Evolutionary conservation across 176 grass and related monocot genomes (phyloP).

Genomic region (Pontederia crassipes): DNA sequence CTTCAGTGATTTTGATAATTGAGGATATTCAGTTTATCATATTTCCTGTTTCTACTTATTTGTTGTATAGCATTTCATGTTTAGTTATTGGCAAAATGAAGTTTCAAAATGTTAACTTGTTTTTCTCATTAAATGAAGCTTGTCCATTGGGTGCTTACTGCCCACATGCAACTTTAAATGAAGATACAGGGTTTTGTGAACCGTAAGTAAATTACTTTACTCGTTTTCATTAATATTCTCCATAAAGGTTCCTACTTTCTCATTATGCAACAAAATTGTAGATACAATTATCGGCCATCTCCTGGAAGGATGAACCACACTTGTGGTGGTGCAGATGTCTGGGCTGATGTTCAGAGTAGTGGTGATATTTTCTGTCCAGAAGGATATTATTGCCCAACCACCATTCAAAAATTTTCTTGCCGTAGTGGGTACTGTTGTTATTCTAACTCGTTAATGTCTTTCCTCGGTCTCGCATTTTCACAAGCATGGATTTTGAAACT

Average conservation of each 20-base stretch:
- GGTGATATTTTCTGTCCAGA: conserved; percentile 58
- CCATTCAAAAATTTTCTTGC: conserved; percentile 45
- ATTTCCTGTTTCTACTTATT: neutral
- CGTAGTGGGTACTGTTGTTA: conserved; percentile 33
- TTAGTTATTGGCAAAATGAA: too few species aligned
- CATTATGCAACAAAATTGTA: conserved; percentile 16
- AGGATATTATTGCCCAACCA: conserved; percentile 61
- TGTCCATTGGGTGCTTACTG: conserved; percentile 82
- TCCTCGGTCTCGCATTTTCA: neutral
- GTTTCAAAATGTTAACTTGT: too few species aligned
- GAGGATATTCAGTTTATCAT: conserved; percentile 1
- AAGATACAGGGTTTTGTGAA: conserved; percentile 48
- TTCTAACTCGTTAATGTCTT: neutral
- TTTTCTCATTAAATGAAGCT: conserved; percentile 27
- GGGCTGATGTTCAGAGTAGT: conserved; percentile 52
- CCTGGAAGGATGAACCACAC: conserved; percentile 18
- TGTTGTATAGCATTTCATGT: neutral
- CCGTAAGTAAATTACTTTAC: conserved; percentile 34
- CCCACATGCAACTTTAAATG: conserved; percentile 43
- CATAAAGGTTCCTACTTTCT: conserved; percentile 5
- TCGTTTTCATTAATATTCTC: conserved; percentile 6
- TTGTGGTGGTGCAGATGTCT: conserved; percentile 56
- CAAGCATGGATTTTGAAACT: neutral
- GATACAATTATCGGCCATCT: conserved; percentile 66
- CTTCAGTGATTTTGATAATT: too few species aligned